Evolutionary conservation across 2,329 filamentous ascomycete species (phyloP).

Genomic region (Blumeria graminis): DNA sequence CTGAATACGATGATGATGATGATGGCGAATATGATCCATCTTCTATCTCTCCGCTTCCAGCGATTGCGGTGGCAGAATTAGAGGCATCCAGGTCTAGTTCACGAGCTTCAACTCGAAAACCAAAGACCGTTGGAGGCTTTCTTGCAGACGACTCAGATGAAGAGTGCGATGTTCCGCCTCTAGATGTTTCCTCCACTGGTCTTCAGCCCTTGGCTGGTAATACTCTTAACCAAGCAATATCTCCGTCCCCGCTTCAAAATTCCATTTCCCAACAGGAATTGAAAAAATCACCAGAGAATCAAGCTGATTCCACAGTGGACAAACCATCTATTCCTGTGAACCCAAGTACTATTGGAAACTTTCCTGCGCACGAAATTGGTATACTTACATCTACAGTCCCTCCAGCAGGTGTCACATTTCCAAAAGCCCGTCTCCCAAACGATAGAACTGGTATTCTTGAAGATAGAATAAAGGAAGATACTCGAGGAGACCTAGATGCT

Average conservation of each 20-base stretch:
- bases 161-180: constrained; percentile 12
- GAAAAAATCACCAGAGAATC: constrained; percentile 9
- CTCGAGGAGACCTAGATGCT: constrained; percentile 74
- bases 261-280: constrained; percentile 11
- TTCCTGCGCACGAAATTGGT: constrained; percentile 5
- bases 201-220: constrained; percentile 11
- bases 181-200: constrained; percentile 5
- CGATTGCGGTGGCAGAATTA: constrained; percentile 11
- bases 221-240: constrained; percentile 10
- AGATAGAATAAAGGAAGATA: constrained; percentile 76
- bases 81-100: constrained; percentile 14
- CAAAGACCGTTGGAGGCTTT: constrained; percentile 15
- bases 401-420: constrained; percentile 9
- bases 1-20: constrained; percentile 13
- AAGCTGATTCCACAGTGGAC: constrained; percentile 11
- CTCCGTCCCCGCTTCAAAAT: constrained; percentile 14
- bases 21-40: constrained; percentile 15
- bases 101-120: constrained; percentile 13
- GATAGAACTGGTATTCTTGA: constrained; percentile 32
- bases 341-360: constrained; percentile 7
- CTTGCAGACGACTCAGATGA: constrained; percentile 17
- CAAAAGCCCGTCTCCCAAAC: constrained; percentile 16
- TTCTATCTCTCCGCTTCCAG: constrained; percentile 13
- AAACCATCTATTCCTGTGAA: constrained; percentile 10
- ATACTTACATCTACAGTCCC: constrained; percentile 10